Conservation (phyloP, 148 eudicot species). For the Nyssa sinensis region DNA sequence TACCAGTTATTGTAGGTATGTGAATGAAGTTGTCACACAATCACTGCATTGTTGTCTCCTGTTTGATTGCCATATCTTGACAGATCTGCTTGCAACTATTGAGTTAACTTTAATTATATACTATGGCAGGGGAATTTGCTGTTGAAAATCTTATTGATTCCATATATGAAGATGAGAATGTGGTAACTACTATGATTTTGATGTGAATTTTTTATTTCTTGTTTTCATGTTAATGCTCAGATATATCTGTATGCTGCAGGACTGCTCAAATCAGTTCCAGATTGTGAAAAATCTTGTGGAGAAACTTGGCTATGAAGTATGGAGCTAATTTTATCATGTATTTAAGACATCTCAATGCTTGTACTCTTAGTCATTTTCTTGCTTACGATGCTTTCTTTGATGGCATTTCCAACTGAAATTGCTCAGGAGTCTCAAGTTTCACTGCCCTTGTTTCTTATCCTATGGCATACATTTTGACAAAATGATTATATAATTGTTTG, state of each 20-base stretch:
- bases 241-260: slow-evolving; percentile 44
- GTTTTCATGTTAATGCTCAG: slow-evolving; percentile 13
- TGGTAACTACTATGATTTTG: slow-evolving; percentile 40
- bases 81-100: background rate
- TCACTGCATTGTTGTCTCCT: slow-evolving; percentile 12
- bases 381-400: background rate
- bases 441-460: no score
- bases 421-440: no score
- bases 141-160: slow-evolving; percentile 63
- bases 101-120: background rate
- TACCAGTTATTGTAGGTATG: slow-evolving; percentile 76
- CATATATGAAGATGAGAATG: slow-evolving; percentile 40
- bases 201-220: background rate
- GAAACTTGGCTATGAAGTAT: slow-evolving; percentile 64
- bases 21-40: slow-evolving; percentile 9
- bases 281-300: slow-evolving; percentile 43
- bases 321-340: slow-evolving; percentile 6
- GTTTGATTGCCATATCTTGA: slow-evolving; percentile 11
- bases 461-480: no score
- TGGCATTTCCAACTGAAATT: no score
- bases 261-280: slow-evolving; percentile 52
- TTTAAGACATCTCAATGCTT: background rate
- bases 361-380: no score
- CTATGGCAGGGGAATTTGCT: slow-evolving; percentile 66
- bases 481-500: no score